Evolutionary conservation across 306 rosid species (phyloP).

Genomic region (Hippophae tibetana): DNA sequence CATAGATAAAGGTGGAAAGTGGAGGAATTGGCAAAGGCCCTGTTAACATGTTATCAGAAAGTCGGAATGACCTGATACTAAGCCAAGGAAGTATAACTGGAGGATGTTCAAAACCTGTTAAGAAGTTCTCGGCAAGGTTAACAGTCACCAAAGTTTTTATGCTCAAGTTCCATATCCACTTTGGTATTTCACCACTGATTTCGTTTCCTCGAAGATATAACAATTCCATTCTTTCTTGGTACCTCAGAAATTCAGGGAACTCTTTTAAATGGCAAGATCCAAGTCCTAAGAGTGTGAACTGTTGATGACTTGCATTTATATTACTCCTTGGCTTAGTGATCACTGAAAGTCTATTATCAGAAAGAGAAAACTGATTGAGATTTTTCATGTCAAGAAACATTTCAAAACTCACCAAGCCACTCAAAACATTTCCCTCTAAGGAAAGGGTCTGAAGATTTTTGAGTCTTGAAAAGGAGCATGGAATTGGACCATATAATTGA

Average conservation of each 20-base stretch:
- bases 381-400: constrained; percentile 1
- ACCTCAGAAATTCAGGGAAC: background rate
- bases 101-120: constrained; percentile 13
- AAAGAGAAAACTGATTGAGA: background rate
- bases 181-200: constrained; percentile 28
- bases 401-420: background rate
- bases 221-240: background rate
- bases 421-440: background rate
- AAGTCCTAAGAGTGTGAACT: background rate
- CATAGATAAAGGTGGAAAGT: background rate
- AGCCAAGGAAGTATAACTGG: constrained; percentile 9
- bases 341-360: background rate
- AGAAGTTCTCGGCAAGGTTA: background rate
- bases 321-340: background rate
- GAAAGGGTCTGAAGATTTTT: background rate
- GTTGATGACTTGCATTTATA: background rate
- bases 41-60: background rate
- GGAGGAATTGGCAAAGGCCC: constrained; percentile 7
- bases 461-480: background rate
- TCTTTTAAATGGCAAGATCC: background rate
- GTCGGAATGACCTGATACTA: background rate
- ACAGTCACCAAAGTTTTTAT: constrained; percentile 1
- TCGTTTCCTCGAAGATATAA: constrained; percentile 2
- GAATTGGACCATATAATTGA: constrained; percentile 1
- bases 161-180: constrained; percentile 13